Evolutionary conservation across 2,329 filamentous ascomycete species (phyloP), one percentile per base, ranked within the genome.

Genomic region (Tolypocladium guangdongense): DNA sequence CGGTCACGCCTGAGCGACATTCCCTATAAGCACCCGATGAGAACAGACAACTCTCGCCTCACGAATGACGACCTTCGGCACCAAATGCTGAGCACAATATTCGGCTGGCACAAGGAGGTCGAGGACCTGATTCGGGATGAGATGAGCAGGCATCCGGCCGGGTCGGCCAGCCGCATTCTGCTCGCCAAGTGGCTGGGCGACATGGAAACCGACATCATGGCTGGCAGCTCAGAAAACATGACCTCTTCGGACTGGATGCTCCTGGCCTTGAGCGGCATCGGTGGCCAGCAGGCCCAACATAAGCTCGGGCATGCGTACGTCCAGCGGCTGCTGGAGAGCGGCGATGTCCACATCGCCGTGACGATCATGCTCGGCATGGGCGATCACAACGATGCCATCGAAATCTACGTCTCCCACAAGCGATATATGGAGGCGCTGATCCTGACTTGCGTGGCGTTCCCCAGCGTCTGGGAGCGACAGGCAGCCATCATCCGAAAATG

Each of bases 211-310:
- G 90, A 96, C 62, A 79, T 90, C 41, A 88, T 96, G 80, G 80
- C 84, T 12, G 83, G 88, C 2, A 88, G 83, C 45, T 87, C 90
- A 0, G 84, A 92, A 59, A 86, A 88, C n/a, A 91, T 93, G 80
- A 92, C 90, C 11, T 90, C 88, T 2, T 88, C 89, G 0, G 93
- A 97, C 69, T 99, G 93, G 93, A 96, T 99, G 90, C 73, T 97
- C 55, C 74, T 99, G 37, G 92, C 93, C 12, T 72, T 99, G 51
- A 95, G 89, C 64, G 88, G 89, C 41, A 95, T 97, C 70, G 90
- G 88, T 51, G 81, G 83, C 3, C 68, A 72, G 24, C 77, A 82
- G 38, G 90, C 90, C 1, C 88, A 95, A 62, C 91, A 95, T 66
- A 95, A 95, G 67, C 82, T 97, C 18, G 90, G 89, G 1, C 87